Conservation (phyloP, 441 rosid genomes). For the Bruguiera hainesii region DNA sequence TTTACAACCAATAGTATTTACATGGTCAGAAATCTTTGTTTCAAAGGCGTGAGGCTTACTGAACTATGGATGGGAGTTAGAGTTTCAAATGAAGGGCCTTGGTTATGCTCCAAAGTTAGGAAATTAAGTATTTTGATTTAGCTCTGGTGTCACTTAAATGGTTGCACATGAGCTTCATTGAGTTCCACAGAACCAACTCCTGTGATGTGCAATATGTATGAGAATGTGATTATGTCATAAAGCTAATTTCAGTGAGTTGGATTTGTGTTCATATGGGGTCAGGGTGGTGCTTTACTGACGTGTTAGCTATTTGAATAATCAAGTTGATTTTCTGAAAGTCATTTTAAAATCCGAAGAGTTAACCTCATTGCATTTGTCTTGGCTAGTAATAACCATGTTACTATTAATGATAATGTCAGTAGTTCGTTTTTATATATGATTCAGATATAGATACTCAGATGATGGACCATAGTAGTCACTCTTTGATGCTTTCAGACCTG, state of each 20-base stretch:
- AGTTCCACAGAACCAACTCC: background rate
- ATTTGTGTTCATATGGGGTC: background rate
- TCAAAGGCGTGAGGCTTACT: background rate
- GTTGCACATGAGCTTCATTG: background rate
- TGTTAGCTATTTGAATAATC: background rate
- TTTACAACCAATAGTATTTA: background rate
- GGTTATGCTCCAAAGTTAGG: too few relatives aligned
- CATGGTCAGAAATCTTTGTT: background rate
- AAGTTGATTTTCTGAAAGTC: background rate
- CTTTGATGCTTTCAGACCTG: too few relatives aligned
- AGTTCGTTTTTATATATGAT: background rate
- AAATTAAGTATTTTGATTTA: background rate
- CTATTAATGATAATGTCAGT: background rate
- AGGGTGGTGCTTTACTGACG: background rate
- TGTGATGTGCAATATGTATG: background rate
- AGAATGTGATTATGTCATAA: background rate
- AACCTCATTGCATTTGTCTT: too few relatives aligned
- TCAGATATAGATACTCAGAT: too few relatives aligned
- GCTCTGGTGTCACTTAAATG: background rate
- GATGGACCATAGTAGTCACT: background rate
- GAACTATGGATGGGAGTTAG: background rate
- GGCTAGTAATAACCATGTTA: background rate
- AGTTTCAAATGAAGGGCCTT: background rate
- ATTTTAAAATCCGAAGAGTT: too few relatives aligned
- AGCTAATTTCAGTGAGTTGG: background rate